Base-by-base conservation (phyloP, 2,329 filamentous ascomycete species). In the Alternaria triticimaculans region DNA sequence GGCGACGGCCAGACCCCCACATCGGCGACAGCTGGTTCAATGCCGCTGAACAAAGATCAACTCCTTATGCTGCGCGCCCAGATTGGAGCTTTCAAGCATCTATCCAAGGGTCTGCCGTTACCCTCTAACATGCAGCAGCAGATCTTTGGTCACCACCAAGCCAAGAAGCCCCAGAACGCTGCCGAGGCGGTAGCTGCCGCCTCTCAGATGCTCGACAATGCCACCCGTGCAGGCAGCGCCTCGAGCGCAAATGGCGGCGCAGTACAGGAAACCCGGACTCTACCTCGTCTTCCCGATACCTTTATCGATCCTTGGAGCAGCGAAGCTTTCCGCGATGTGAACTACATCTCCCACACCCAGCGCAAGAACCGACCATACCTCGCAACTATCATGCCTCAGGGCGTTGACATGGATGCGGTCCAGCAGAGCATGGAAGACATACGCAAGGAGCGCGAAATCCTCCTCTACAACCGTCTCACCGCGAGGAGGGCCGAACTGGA, bases 401-500 rank as follows among this genome's bases (percentile, higher is more conserved):
- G 96, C 9, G 87, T 98, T 55, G 94, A 99, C 76, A 87, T 95
- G 49, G 93, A 97, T 69, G 91, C 72, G 9, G 73, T 76, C 8
- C 74, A 76, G 51, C 68, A 71, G 43, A 70, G 72, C 60, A 76
- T 77, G 72, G 72, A 72, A 46, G 73, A 94, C 66, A 79, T 97
- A 62, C 89, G 93, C 55, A 92, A 95, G 69, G 94, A 97, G 77
- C 89, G 94, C 48, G 96, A 98, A 77, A 89, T 91, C 62, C 90
- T 96, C 51, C 85, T 97, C 21, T 96, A 96, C 82, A 98, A 97
- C 80, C 90, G 94, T 58, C 93, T 99, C 83, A 90, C 89, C 67
- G 89, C 94, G 50, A 89, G 96, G 49, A 95, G 95, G 76, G 85
- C 89, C 10, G 94, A 98, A 78, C 84, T 99, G 25, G 94, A 94